phyloP scores from a whole-genome alignment of 768 basidiomycete species.

The Collybiopsis confluens region DNA sequence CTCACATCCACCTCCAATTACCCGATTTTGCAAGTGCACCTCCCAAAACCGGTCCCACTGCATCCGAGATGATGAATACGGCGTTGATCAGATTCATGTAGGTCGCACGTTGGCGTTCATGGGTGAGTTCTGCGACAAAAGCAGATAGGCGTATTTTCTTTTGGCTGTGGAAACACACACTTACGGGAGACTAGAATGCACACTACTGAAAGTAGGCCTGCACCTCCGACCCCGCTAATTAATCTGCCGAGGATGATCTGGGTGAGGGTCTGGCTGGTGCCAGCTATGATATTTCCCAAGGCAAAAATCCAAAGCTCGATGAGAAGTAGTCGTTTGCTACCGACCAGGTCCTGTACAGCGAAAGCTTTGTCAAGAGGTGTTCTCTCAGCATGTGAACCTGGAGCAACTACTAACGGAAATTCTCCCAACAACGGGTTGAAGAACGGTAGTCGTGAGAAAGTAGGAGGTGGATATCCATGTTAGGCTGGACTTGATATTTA shows the following conservation, averaged over 20 bases:
- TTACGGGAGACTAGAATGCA: conserved; percentile 20
- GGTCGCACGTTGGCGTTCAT: conserved; percentile 22
- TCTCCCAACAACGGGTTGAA: conserved; percentile 22
- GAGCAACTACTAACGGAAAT: conserved; percentile 15
- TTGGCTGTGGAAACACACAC: not conserved
- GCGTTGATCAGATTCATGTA: conserved; percentile 24
- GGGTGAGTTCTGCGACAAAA: conserved; percentile 18
- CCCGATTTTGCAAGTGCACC: conserved; percentile 21
- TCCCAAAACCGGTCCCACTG: conserved; percentile 21
- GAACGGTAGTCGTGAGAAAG: conserved; percentile 20
- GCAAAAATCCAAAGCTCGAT: conserved; percentile 22
- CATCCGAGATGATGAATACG: conserved; percentile 21
- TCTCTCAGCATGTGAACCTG: not conserved
- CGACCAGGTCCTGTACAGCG: conserved; percentile 20
- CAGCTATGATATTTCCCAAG: conserved; percentile 22
- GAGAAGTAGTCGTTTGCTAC: conserved; percentile 19
- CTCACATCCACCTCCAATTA: conserved; percentile 26
- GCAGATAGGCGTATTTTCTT: not conserved
- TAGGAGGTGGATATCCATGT: conserved; percentile 24
- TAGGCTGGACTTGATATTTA: conserved; percentile 19
- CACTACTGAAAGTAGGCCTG: conserved; percentile 19
- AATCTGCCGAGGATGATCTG: conserved; percentile 23
- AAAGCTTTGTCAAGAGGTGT: not conserved
- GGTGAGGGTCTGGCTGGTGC: conserved; percentile 16
- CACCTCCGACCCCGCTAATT: conserved; percentile 21